Conservation (phyloP, 352 stramenopile species). For the Globisporangium nagaii region DNA sequence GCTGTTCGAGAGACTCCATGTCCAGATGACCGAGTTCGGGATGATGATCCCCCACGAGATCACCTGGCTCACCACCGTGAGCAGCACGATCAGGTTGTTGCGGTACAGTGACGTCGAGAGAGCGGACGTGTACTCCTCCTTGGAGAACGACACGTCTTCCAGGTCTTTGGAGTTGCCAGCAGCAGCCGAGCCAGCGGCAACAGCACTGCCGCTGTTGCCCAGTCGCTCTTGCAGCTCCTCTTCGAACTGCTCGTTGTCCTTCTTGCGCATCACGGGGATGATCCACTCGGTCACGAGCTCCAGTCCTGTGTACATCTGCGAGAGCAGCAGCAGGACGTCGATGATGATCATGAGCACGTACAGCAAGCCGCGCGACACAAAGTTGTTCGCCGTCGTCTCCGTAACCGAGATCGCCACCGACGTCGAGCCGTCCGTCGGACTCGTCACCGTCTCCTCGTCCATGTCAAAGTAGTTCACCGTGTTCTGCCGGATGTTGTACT, state of each 20-base stretch:
- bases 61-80: constrained; percentile 20
- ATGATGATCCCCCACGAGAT: constrained; percentile 55
- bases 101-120: constrained; percentile 36
- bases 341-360: constrained; percentile 20
- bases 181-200: not conserved
- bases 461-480: constrained; percentile 10
- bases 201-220: not conserved
- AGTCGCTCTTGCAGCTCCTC: not conserved
- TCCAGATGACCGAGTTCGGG: constrained; percentile 43
- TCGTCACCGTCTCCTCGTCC: not conserved
- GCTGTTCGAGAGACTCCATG: constrained; percentile 22
- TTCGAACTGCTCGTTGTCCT: constrained; percentile 7
- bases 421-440: not conserved
- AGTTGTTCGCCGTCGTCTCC: constrained; percentile 16
- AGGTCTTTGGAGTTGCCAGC: not conserved
- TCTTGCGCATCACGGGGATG: constrained; percentile 11
- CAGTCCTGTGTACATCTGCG: constrained; percentile 16
- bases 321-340: constrained; percentile 14
- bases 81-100: constrained; percentile 21
- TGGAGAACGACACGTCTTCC: constrained; percentile 3
- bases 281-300: constrained; percentile 15
- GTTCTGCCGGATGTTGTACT: constrained; percentile 18
- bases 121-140: constrained; percentile 9
- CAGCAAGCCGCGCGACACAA: constrained; percentile 14
- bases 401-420: not conserved